Percentiles rank a stretch among this genome's conserved stretches.
Evolutionary conservation across 2,329 filamentous ascomycete species (phyloP).

Genomic region (Scedosporium minutisporum): DNA sequence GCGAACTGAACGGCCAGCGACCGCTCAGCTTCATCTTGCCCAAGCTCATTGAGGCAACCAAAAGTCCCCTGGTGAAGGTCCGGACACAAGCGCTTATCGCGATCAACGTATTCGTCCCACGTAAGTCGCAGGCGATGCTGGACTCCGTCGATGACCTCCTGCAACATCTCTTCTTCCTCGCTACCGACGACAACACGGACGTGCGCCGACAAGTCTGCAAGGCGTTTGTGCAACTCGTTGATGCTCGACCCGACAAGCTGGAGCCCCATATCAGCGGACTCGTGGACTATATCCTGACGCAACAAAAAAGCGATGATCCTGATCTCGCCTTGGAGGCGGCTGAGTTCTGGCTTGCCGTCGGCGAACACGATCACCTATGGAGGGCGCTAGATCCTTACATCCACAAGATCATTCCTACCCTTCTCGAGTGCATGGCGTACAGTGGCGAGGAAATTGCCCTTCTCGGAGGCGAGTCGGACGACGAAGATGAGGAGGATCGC

Average conservation of each 20-base stretch:
- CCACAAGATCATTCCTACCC: constrained; percentile 74
- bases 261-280: constrained; percentile 78
- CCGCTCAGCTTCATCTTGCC: constrained; percentile 84
- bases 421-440: constrained; percentile 94
- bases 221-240: constrained; percentile 84
- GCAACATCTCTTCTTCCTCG: constrained; percentile 71
- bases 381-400: constrained; percentile 68
- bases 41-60: constrained; percentile 79
- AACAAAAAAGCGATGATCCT: constrained; percentile 80
- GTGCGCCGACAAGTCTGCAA: constrained; percentile 90
- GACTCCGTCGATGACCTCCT: constrained; percentile 74
- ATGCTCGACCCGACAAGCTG: constrained; percentile 82
- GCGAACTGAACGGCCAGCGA: constrained; percentile 78
- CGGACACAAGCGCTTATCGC: constrained; percentile 69
- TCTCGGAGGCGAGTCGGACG: constrained; percentile 73
- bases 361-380: constrained; percentile 76
- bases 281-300: constrained; percentile 84
- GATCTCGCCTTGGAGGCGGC: constrained; percentile 90
- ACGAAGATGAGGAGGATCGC: constrained; percentile 85
- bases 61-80: constrained; percentile 66
- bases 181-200: constrained; percentile 66
- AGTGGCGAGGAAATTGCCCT: constrained; percentile 85
- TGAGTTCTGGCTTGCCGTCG: constrained; percentile 93
- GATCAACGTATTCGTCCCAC: constrained; percentile 85
- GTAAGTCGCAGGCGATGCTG: constrained; percentile 73